phyloP scores from a whole-genome alignment of 106 monocot genomes.

The Dendrobium huoshanense region DNA sequence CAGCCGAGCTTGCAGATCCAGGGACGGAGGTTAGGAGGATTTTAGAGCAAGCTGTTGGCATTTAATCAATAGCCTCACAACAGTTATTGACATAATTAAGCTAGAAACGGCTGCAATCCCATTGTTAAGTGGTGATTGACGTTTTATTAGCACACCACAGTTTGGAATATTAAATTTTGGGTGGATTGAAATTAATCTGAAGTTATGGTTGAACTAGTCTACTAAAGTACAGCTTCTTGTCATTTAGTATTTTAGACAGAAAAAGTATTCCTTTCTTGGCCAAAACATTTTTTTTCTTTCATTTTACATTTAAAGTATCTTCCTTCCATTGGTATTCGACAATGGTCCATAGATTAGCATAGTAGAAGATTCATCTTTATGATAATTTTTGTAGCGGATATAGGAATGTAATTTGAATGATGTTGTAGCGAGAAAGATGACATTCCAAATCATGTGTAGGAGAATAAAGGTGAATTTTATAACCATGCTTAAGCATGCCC shows the following conservation, averaged over 20 bases:
- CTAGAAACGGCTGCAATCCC: background rate
- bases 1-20: slow-evolving; percentile 80
- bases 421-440: no score
- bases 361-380: no score
- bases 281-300: background rate
- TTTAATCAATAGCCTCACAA: slow-evolving; percentile 1
- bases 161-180: background rate
- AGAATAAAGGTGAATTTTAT: no score
- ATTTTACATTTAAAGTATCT: background rate
- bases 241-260: background rate
- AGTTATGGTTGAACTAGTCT: background rate
- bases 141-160: background rate
- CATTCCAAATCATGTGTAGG: no score
- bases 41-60: slow-evolving; percentile 35
- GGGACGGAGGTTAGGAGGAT: slow-evolving; percentile 36
- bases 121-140: background rate
- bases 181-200: background rate
- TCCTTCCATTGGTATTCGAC: background rate
- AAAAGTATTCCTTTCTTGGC: background rate
- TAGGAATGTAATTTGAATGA: no score
- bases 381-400: no score
- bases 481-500: no score
- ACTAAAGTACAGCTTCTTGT: background rate
- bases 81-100: background rate
- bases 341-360: background rate